Conservation (phyloP, 2,329 filamentous ascomycete genomes). For the Penicillium sp. region DNA sequence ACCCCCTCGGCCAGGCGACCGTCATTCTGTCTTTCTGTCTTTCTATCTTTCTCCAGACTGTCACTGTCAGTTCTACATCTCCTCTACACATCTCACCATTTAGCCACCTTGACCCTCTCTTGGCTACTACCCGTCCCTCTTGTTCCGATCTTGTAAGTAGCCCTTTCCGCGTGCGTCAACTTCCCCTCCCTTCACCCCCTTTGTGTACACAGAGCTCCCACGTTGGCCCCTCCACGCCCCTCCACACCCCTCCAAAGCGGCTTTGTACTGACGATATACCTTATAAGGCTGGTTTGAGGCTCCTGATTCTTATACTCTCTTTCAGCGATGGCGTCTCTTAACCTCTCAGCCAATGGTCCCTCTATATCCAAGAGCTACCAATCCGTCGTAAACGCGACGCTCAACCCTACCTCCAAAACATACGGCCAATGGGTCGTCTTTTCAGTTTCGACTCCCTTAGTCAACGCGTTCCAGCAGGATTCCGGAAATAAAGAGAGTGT, state of each 20-base stretch:
- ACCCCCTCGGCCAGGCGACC: slow-evolving; percentile 1
- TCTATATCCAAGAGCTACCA: slow-evolving; percentile 77
- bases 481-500: slow-evolving; percentile 84
- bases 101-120: background rate
- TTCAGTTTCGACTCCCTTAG: slow-evolving; percentile 84
- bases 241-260: background rate
- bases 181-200: background rate
- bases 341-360: slow-evolving; percentile 73
- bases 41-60: no score
- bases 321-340: slow-evolving; percentile 69
- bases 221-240: background rate
- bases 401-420: slow-evolving; percentile 67
- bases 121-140: background rate
- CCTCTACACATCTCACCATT: background rate
- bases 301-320: background rate
- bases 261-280: background rate
- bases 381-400: slow-evolving; percentile 61
- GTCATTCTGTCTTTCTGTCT: background rate
- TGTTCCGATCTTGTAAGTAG: background rate
- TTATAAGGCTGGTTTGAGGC: background rate
- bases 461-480: slow-evolving; percentile 87
- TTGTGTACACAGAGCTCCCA: background rate
- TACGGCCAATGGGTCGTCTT: slow-evolving; percentile 93
- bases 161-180: slow-evolving; percentile 9
- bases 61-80: no score